Evolutionary conservation across 169 alveolate species (phyloP).

Genomic region (Cryptosporidium viatorum): DNA sequence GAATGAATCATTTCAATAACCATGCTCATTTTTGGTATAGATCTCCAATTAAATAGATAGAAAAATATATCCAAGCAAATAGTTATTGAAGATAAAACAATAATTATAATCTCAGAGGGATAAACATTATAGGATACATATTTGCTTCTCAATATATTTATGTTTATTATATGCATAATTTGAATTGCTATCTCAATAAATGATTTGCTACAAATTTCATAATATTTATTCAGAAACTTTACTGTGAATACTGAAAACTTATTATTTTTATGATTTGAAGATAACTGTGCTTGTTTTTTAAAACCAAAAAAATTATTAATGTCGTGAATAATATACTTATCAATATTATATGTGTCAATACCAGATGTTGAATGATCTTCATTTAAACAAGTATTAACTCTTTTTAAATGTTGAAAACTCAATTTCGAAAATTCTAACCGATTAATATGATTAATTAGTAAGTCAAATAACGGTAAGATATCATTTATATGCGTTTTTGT

Average conservation of each 20-base stretch:
- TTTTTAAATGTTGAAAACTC: background rate
- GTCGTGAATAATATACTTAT: slow-evolving; percentile 13
- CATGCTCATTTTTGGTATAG: background rate
- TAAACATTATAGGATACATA: background rate
- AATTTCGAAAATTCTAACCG: background rate
- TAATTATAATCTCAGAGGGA: background rate
- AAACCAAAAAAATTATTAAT: slow-evolving; percentile 5
- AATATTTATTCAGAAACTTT: background rate
- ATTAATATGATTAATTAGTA: slow-evolving; percentile 3
- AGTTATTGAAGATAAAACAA: background rate
- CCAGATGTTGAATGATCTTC: background rate
- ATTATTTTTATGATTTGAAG: background rate
- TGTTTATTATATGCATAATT: background rate
- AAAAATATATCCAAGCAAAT: slow-evolving; percentile 11
- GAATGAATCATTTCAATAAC: slow-evolving; percentile 8
- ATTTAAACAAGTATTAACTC: background rate
- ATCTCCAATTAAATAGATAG: slow-evolving; percentile 34
- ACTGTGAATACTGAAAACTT: background rate
- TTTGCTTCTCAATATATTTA: background rate
- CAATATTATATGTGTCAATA: background rate
- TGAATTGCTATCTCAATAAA: background rate
- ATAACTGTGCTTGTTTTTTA: background rate
- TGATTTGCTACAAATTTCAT: background rate
- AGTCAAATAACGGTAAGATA: background rate
- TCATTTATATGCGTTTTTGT: background rate